These are phyloP conservation scores for Lolium perenne DNA, from an alignment of 176 grass and related monocot genomes.

Conservation along the genomic window DNA sequence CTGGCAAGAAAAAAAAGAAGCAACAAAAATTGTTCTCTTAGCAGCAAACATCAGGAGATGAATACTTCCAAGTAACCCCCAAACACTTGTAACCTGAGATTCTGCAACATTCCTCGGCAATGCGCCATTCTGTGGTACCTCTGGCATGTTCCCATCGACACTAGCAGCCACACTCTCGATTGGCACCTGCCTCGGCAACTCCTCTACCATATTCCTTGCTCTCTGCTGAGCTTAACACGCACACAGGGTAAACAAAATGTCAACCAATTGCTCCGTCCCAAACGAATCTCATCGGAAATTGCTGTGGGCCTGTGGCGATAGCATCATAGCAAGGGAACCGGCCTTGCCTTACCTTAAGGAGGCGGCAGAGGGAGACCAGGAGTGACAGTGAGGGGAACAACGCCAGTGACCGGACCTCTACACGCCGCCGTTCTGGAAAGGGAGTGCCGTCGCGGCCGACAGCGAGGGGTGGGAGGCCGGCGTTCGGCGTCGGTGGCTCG, in stretches of 20 bases:
- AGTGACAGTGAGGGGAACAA: not conserved
- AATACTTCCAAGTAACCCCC: not conserved
- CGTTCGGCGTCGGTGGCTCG: not conserved
- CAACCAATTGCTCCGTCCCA: not conserved
- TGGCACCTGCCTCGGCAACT: constrained; percentile 24
- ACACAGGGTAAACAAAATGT: not conserved
- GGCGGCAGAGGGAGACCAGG: not conserved
- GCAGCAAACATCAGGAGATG: not conserved
- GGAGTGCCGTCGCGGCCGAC: not conserved
- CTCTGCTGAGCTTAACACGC: not conserved
- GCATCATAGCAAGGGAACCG: not conserved
- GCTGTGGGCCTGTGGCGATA: not conserved
- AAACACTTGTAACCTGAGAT: constrained; percentile 47
- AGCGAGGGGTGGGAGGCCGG: not conserved
- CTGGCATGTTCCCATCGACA: constrained; percentile 34
- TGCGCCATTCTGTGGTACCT: constrained; percentile 7
- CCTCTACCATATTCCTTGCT: constrained; percentile 39
- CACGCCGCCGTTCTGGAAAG: constrained; percentile 4
- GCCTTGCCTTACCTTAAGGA: not conserved
- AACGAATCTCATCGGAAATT: not conserved
- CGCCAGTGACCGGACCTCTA: not conserved
- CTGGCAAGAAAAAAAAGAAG: constrained; percentile 43
- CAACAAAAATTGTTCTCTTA: not conserved
- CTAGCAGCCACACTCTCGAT: not conserved
- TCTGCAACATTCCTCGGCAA: constrained; percentile 16